Base-by-base conservation (phyloP, 1,284 basidiomycete species). In the Fomitiporia mediterranea region DNA sequence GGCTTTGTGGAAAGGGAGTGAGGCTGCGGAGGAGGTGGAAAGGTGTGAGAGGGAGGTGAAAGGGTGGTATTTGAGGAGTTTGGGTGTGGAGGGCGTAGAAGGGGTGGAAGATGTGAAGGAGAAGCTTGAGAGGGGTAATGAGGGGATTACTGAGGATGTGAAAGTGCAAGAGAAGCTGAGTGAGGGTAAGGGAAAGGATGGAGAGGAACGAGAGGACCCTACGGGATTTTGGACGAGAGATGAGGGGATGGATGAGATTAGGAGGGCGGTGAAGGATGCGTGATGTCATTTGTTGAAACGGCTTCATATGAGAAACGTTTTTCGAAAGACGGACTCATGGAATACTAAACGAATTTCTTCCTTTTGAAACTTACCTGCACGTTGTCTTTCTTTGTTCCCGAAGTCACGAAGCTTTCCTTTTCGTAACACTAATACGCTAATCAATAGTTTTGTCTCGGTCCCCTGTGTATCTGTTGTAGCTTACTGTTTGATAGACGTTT, bases 1-100 rank as follows among this genome's bases (percentile, higher is more conserved):
- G 60, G 68, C 86, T 21, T 69, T 89, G 59, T 94, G 91, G 91
- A 76, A 77, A 53, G 84, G 83, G 8, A 86, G 83, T 60, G 69
- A 71, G 48, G 89, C 91, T 67, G 80, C 81, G 61, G 74, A 73
- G 60, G 77, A 80, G 53, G 70, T 77, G 27, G 81, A 84, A 56
- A 68, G 69, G 51, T 73, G 77, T 59, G 83, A 86, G 65, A 73
- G 77, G 57, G 76, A 78, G 65, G 78, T 89, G 61, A 89, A 88
- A 72, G 74, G 78, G 63, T 75, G 73, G 63, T 86, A 86, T 63
- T 71, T 86, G 68, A 74, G 72, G 61, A 74, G 73, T 53, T 61
- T 78, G 32, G 69, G 68, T 38, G 67, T 68, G 15, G 66, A 43
- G 17, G 53, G 58, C 28, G 57, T 50, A 8, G 58, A 62, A 57